Conservation (phyloP, 106 monocot genomes). For the Acorus calamus region DNA sequence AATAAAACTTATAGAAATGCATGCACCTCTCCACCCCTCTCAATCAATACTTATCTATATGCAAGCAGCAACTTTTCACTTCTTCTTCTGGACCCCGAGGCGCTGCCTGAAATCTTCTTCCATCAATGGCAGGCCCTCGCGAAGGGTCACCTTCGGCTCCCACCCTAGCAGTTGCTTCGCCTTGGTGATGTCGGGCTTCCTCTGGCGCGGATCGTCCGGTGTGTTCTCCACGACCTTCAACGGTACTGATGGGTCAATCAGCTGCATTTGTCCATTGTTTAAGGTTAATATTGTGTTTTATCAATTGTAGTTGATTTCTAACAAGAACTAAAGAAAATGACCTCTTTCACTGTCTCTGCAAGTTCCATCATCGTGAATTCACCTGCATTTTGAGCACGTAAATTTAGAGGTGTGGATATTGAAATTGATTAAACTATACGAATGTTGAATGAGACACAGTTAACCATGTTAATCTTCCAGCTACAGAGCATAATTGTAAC, state of each 20-base stretch:
- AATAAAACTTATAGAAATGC: too few species aligned
- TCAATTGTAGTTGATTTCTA: too few species aligned
- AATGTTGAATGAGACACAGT: neutral
- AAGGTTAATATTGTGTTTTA: too few species aligned
- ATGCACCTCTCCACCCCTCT: too few species aligned
- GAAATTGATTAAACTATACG: neutral
- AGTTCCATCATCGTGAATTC: too few species aligned
- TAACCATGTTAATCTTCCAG: neutral
- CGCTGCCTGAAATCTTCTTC: conserved; percentile 69
- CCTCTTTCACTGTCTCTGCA: conserved; percentile 17
- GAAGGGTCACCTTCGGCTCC: conserved; percentile 56
- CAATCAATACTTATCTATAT: neutral
- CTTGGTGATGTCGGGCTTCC: conserved; percentile 83
- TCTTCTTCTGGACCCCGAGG: conserved; percentile 44
- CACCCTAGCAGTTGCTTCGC: conserved; percentile 65
- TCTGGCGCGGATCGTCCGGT: conserved; percentile 74
- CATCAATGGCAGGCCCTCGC: conserved; percentile 69
- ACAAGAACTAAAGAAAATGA: conserved; percentile 9
- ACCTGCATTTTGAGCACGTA: too few species aligned
- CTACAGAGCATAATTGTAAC: too few species aligned
- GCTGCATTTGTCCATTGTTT: conserved; percentile 18
- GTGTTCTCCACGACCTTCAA: conserved; percentile 64
- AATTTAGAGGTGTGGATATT: too few species aligned
- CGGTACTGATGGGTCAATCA: conserved; percentile 46
- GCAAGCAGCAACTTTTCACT: neutral